Evolutionary conservation across 164 flowering plant species (phyloP), one percentile per base, ranked within the genome.

Genomic region (Pachysandra terminalis): DNA sequence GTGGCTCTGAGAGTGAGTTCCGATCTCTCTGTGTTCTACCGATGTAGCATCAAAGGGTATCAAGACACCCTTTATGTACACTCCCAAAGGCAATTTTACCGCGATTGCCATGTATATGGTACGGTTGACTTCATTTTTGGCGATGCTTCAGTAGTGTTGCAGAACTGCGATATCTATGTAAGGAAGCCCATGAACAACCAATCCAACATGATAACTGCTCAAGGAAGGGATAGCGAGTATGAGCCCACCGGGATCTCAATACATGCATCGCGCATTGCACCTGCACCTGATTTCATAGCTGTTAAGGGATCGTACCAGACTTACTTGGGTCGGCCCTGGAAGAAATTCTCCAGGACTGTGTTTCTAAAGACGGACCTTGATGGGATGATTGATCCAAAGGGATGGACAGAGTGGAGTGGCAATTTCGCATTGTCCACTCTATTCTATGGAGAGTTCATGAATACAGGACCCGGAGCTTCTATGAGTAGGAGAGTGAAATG

Each of bases 51-150:
- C 75, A 79, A 54, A 59, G 96, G 84, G 5, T 86, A 81, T 68
- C 93, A 90, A 58, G 91, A 90, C 81, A 88, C 88, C 0, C 87
- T 84, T 32, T 81, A 54, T 8, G 78, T 71, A 2, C 87, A 81
- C 71, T 82, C 87, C 3, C 64, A 52, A 0, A 41, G 91, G 19
- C 91, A 90, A 64, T 88, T 90, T 59, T 90, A 81, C 51, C 82
- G 89, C 15, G 86, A 86, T 19, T 90, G 92, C 58, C 76, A 82
- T 2, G 64, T 90, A 0, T 73, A 86, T n/a, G 89, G 89, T 58
- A 87, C 95, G 1, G 63, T 85, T 0, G 88, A 90, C 64, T 84
- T 84, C 80, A 87, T 85, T 49, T 87, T 90, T 37, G 92, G 93
- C 4, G 70, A 90, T 49, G 86, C 89, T 0, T 68, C 84, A 0